A percentile compares a stretch with the other conserved stretches of the same genome.
Conservation (phyloP, 306 rosid genomes). For the Prunus mira region DNA sequence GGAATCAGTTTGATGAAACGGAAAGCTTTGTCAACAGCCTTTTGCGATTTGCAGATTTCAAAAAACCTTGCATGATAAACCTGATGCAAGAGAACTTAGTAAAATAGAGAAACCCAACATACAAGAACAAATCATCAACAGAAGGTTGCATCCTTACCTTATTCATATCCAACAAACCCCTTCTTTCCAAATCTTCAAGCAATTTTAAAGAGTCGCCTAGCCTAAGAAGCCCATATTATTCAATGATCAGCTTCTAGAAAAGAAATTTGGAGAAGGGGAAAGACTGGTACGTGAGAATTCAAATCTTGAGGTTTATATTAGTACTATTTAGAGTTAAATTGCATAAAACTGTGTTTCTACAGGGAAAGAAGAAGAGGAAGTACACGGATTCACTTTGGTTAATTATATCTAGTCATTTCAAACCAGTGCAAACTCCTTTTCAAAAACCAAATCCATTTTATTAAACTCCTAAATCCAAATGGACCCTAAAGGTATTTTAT, state of each 20-base stretch:
- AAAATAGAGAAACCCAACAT: constrained; percentile 25
- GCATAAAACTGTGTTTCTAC: neutral
- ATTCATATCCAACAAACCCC: constrained; percentile 75
- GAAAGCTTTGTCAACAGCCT: constrained; percentile 89
- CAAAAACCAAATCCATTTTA: neutral
- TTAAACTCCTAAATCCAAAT: neutral
- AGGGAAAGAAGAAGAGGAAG: neutral
- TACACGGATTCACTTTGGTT: neutral
- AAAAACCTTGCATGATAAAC: constrained; percentile 92
- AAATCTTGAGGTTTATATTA: neutral
- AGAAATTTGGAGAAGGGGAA: neutral
- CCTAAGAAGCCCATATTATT: constrained; percentile 47
- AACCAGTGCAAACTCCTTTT: neutral
- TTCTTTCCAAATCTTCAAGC: constrained; percentile 77
- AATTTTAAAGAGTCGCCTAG: constrained; percentile 55
- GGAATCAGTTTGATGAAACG: constrained; percentile 72
- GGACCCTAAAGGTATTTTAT: neutral
- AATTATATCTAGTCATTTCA: neutral
- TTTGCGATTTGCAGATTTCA: constrained; percentile 69
- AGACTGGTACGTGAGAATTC: neutral
- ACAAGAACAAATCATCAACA: constrained; percentile 25
- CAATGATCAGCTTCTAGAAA: constrained; percentile 23
- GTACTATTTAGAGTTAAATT: neutral
- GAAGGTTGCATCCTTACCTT: constrained; percentile 55
- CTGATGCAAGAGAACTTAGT: constrained; percentile 48